phyloP scores from a whole-genome alignment of 1,284 basidiomycete genomes.

The Moniliella sp. region DNA sequence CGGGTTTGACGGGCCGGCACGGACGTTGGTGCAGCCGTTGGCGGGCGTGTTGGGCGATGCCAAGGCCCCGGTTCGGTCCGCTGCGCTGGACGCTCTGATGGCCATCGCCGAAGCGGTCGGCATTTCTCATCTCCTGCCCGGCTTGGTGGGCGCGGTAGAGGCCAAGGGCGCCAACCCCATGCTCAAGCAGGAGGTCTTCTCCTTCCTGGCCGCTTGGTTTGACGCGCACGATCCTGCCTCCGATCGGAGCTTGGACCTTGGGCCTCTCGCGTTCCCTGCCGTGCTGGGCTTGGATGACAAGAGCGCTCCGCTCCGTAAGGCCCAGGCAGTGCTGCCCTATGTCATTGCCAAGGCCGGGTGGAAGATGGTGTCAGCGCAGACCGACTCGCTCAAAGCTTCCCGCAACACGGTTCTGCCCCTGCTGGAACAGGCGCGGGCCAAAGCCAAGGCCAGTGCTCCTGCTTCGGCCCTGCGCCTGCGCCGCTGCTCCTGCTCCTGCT shows the following conservation, averaged over 20 bases:
- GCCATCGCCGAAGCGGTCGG: slow-evolving; percentile 66
- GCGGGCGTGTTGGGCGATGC: slow-evolving; percentile 74
- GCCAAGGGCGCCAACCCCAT: slow-evolving; percentile 53
- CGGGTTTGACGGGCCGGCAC: slow-evolving; percentile 70
- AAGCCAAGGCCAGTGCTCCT: slow-evolving; percentile 3
- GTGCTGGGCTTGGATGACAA: slow-evolving; percentile 74
- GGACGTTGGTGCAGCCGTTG: slow-evolving; percentile 55
- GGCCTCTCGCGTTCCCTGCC: slow-evolving; percentile 48
- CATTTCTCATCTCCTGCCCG: slow-evolving; percentile 56
- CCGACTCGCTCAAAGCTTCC: slow-evolving; percentile 71
- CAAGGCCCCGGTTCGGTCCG: slow-evolving; percentile 62
- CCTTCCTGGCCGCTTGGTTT: slow-evolving; percentile 65
- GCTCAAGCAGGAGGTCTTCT: slow-evolving; percentile 59
- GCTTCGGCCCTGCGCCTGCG: too few species aligned
- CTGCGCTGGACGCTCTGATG: slow-evolving; percentile 55
- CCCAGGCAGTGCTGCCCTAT: slow-evolving; percentile 56
- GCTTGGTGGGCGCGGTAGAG: slow-evolving; percentile 60
- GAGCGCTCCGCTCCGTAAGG: slow-evolving; percentile 74
- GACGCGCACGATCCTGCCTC: slow-evolving; percentile 44
- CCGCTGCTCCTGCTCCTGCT: too few species aligned
- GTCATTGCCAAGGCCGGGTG: slow-evolving; percentile 59
- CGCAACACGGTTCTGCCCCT: slow-evolving; percentile 61
- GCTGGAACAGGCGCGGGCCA: slow-evolving; percentile 46
- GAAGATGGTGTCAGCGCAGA: slow-evolving; percentile 66
- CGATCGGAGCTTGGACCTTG: slow-evolving; percentile 47